These are phyloP conservation scores for Urtica urens DNA, from an alignment of 306 rosid genomes.

Conservation along the genomic window DNA sequence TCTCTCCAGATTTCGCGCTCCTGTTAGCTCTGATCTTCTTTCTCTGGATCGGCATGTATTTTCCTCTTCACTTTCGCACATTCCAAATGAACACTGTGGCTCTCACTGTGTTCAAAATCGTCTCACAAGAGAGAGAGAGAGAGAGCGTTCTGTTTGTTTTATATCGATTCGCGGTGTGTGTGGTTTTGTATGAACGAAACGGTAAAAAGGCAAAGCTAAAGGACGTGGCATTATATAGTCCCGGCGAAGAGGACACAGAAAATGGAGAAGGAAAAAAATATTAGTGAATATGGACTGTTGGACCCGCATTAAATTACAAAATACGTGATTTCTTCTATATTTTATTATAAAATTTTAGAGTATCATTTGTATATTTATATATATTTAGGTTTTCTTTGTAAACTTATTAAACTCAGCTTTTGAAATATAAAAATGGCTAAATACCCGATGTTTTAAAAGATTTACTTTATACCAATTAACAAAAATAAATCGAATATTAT, in stretches of 20 bases:
- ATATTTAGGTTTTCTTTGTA: too few relatives aligned
- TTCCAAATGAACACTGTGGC: background rate
- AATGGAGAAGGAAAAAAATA: background rate
- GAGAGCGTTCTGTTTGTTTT: background rate
- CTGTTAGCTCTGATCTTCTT: constrained; percentile 15
- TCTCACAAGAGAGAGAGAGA: too few relatives aligned
- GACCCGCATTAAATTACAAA: background rate
- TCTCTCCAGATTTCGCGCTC: constrained; percentile 1
- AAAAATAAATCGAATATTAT: too few relatives aligned
- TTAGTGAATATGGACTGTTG: constrained; percentile 1
- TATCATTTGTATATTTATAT: too few relatives aligned
- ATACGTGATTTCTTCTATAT: background rate
- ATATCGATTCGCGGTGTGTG: background rate
- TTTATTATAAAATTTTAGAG: too few relatives aligned
- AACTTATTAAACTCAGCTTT: too few relatives aligned
- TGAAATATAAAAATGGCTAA: too few relatives aligned
- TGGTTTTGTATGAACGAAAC: background rate
- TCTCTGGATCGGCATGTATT: constrained; percentile 1
- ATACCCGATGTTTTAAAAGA: too few relatives aligned
- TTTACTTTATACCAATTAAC: too few relatives aligned
- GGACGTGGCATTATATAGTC: background rate
- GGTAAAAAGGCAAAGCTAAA: constrained; percentile 2
- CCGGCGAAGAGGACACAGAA: constrained; percentile 4
- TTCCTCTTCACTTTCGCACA: background rate
- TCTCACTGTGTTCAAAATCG: background rate